Conservation (phyloP, 495 filamentous ascomycete species). For the Neurospora sp. region DNA sequence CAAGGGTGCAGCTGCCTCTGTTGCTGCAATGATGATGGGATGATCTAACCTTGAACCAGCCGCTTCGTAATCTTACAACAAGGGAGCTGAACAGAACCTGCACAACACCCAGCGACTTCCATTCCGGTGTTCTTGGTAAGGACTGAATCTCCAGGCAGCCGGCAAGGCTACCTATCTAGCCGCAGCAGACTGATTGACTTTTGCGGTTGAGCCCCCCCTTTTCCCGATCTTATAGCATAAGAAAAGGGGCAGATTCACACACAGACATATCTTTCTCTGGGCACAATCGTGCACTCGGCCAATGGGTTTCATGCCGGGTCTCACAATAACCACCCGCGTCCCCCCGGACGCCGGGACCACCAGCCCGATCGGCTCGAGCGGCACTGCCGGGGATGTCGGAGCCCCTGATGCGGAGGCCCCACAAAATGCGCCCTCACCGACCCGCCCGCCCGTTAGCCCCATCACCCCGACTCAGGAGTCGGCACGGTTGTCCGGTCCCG, state of each 20-base stretch:
- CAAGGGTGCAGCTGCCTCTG: neutral
- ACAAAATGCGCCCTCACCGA: slow-evolving; percentile 19
- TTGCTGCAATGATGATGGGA: neutral
- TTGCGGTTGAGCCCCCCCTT: neutral
- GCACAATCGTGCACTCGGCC: neutral
- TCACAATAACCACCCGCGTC: slow-evolving; percentile 14
- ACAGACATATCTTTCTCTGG: neutral
- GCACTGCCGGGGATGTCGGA: neutral
- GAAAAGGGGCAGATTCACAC: neutral
- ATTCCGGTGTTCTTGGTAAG: neutral
- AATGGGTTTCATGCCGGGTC: slow-evolving; percentile 15
- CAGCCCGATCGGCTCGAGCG: neutral
- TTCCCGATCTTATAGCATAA: neutral
- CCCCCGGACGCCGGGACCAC: slow-evolving; percentile 1
- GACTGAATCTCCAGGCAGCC: neutral
- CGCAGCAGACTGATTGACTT: neutral
- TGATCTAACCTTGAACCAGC: neutral
- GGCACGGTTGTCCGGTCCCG: slow-evolving; percentile 4
- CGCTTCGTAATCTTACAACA: neutral
- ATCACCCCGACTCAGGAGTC: slow-evolving; percentile 32
- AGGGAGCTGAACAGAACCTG: neutral
- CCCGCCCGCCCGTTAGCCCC: slow-evolving; percentile 33
- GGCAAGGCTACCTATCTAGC: neutral
- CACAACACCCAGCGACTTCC: neutral
- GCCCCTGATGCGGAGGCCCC: neutral